Conservation (phyloP, 1,284 basidiomycete species). For the Tausonia pullulans region DNA sequence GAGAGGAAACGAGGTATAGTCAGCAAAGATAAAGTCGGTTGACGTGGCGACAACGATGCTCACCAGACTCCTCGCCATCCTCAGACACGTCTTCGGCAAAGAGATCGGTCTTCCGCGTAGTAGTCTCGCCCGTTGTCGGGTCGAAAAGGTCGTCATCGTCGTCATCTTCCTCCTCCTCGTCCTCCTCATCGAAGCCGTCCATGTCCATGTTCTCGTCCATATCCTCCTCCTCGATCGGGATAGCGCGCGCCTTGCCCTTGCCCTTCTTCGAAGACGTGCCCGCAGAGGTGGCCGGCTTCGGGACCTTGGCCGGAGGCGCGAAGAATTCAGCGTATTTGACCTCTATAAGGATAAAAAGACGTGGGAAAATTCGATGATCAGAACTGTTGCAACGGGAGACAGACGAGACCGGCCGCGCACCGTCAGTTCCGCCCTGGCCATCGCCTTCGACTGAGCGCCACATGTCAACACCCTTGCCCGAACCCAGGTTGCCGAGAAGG, state of each 20-base stretch:
- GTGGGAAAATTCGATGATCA: neutral
- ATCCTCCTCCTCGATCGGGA: slow-evolving; percentile 34
- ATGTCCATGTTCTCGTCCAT: slow-evolving; percentile 24
- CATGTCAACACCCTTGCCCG: slow-evolving; percentile 13
- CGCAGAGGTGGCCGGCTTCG: slow-evolving; percentile 1
- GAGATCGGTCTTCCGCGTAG: slow-evolving; percentile 36
- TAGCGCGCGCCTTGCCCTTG: slow-evolving; percentile 21
- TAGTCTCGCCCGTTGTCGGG: slow-evolving; percentile 1
- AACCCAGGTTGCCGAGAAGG: slow-evolving; percentile 12
- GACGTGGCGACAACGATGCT: neutral
- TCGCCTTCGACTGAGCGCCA: slow-evolving; percentile 12
- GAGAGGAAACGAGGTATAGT: neutral
- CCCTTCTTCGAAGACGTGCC: slow-evolving; percentile 6
- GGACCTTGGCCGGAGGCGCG: slow-evolving; percentile 35
- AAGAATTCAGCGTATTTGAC: slow-evolving; percentile 50
- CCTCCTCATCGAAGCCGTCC: slow-evolving; percentile 19
- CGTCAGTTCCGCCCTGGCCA: slow-evolving; percentile 12
- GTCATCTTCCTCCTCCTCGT: slow-evolving; percentile 20
- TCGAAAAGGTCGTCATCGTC: neutral
- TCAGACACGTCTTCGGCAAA: slow-evolving; percentile 43
- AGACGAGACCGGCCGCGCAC: neutral
- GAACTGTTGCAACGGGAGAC: too few relatives aligned
- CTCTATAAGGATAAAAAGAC: slow-evolving; percentile 21
- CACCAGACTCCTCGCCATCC: slow-evolving; percentile 24
- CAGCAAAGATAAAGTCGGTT: slow-evolving; percentile 9